These are phyloP conservation scores for Lichtheimia ramosa DNA, from an alignment of 371 early-diverging fungal genomes.

Conservation along the genomic window DNA sequence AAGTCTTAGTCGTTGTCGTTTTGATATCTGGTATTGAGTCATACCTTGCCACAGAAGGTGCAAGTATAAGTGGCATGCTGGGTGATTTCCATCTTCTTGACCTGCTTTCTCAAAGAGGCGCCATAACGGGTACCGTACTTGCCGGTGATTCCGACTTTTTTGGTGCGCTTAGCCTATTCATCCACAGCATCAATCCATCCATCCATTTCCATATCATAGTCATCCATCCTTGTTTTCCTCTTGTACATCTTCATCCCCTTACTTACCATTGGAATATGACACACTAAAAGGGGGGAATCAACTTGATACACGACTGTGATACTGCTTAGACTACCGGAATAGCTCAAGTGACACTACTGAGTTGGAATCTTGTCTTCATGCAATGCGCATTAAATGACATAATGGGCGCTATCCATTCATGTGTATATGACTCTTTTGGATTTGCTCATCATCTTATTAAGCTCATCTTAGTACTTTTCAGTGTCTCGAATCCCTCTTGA, in stretches of 20 bases:
- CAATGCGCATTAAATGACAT: no score
- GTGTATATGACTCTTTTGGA: no score
- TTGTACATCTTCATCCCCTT: not conserved
- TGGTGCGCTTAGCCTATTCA: constrained; percentile 95
- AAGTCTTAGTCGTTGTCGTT: not conserved
- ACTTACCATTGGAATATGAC: constrained; percentile 7
- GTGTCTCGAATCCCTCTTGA: no score
- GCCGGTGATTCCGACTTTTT: constrained; percentile 99
- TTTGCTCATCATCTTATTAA: no score
- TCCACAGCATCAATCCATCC: not conserved
- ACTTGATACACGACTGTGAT: not conserved
- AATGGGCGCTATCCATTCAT: no score
- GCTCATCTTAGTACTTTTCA: no score
- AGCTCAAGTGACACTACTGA: not conserved
- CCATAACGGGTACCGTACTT: constrained; percentile 99
- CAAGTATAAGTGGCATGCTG: constrained; percentile 99
- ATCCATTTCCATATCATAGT: no score
- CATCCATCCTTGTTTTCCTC: not conserved
- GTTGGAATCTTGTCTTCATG: no score
- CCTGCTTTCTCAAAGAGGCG: constrained; percentile 99
- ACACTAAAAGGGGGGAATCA: constrained; percentile 2
- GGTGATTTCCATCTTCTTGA: constrained; percentile 99
- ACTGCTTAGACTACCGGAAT: not conserved
- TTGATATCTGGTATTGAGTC: not conserved
- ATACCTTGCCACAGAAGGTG: constrained; percentile 98